Base-by-base conservation (phyloP, 768 basidiomycete species). In the Amyloporia xantha region DNA sequence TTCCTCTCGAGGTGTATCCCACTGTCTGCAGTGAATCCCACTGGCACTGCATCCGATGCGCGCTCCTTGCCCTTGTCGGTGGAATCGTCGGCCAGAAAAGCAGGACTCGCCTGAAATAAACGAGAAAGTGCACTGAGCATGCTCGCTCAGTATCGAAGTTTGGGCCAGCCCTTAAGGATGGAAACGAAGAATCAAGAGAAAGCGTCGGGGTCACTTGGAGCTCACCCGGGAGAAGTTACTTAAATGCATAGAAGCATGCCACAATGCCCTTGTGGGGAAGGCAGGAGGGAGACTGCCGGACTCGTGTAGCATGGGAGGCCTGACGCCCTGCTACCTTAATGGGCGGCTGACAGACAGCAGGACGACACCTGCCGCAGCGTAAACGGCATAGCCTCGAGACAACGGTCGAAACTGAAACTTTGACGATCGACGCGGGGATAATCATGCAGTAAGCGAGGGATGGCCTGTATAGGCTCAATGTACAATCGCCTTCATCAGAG, bases 81-180 rank as follows among this genome's bases (percentile, higher is more conserved):
- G 37, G 2, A 28, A 44, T 30, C 50, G 49, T 54, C 48, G 33
- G 36, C 11, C 15, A 42, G 33, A 6, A 41, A 46, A 26, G 42
- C n/a, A 2, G 48, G 37, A 24, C 53, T 45, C 21, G 56, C 37
- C 36, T 50, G 51, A 33, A 57, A 54, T 7, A 54, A 42, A 28
- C 56, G 53, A 5, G 51, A 48, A 27, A 57, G 43, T 2, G 56
- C 41, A 47, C 51, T 50, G 38, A 57, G 48, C 56, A 57, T 54
- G 33, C 37, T 35, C 20, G 30, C 30, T 33, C 41, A 10, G 25
- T 24, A 13, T 17, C 28, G 12, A 2, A 20, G 33, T n/a, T 11
- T 23, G 41, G 46, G n/a, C 46, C 46, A 7, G 44, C 44, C 17
- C 37, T 39, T 4, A 27, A 38, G 36, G 21, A 12, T 2, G 37